Conservation (phyloP, 352 stramenopile species). For the Globisporangium mamillatum region DNA sequence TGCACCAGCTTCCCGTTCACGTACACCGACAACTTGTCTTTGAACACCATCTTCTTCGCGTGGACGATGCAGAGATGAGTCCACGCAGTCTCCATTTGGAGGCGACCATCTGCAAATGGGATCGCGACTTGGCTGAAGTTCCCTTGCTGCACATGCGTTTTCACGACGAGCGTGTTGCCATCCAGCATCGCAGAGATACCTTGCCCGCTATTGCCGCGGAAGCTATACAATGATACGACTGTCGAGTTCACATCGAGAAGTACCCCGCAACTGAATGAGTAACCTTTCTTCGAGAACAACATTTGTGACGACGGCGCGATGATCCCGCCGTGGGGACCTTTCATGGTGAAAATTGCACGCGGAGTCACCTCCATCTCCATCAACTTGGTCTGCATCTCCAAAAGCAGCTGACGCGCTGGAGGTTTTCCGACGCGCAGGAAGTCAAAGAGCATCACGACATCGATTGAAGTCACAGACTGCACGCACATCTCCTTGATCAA, state of each 20-base stretch:
- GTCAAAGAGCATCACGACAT: slow-evolving; percentile 71
- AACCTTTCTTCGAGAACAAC: slow-evolving; percentile 74
- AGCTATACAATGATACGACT: slow-evolving; percentile 64
- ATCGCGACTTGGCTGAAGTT: slow-evolving; percentile 51
- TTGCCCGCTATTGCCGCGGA: slow-evolving; percentile 71
- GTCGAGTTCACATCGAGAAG: slow-evolving; percentile 31
- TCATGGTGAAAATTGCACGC: slow-evolving; percentile 72
- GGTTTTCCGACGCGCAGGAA: slow-evolving; percentile 53
- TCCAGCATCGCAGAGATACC: slow-evolving; percentile 63
- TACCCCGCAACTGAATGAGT: slow-evolving; percentile 67
- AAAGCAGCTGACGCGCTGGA: slow-evolving; percentile 38
- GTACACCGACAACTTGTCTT: slow-evolving; percentile 79
- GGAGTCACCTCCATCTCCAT: slow-evolving; percentile 52
- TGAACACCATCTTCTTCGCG: slow-evolving; percentile 88
- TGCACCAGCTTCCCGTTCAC: slow-evolving; percentile 59
- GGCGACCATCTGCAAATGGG: slow-evolving; percentile 44
- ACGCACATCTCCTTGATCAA: slow-evolving; percentile 43
- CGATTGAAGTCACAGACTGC: slow-evolving; percentile 55
- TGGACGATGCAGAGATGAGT: slow-evolving; percentile 79
- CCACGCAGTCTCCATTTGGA: slow-evolving; percentile 57
- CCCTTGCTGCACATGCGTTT: slow-evolving; percentile 41
- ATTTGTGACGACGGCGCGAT: slow-evolving; percentile 54
- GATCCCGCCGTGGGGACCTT: slow-evolving; percentile 56
- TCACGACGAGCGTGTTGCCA: slow-evolving; percentile 51
- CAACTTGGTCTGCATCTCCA: slow-evolving; percentile 60